Evolutionary conservation across 2,329 filamentous ascomycete species (phyloP).

Genomic region (Ophiobolus disseminans): DNA sequence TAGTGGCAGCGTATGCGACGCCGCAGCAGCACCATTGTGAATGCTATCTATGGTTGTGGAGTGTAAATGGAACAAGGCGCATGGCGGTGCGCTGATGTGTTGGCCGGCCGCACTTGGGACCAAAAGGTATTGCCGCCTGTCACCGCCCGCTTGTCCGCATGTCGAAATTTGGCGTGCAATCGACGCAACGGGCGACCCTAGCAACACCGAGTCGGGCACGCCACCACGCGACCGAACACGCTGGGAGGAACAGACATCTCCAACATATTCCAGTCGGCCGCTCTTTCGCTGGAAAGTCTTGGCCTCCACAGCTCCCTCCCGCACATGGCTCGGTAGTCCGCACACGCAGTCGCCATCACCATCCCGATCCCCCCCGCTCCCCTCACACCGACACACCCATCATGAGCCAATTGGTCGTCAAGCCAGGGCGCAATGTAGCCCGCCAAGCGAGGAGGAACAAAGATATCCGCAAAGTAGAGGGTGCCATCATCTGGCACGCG

Average conservation of each 20-base stretch:
- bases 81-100: slow-evolving; percentile 16
- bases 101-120: not conserved
- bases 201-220: too few relatives aligned
- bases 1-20: slow-evolving; percentile 47
- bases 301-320: too few relatives aligned
- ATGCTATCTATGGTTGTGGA: slow-evolving; percentile 1
- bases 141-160: not conserved
- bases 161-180: not conserved
- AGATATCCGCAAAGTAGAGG: slow-evolving; percentile 53
- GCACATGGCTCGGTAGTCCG: slow-evolving; percentile 38
- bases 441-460: slow-evolving; percentile 41
- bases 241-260: too few relatives aligned
- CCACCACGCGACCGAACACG: too few relatives aligned
- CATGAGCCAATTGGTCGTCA: slow-evolving; percentile 36
- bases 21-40: slow-evolving; percentile 42
- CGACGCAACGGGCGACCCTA: not conserved
- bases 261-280: not conserved
- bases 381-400: slow-evolving; percentile 63
- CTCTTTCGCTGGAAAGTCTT: too few relatives aligned
- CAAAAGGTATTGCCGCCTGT: not conserved
- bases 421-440: slow-evolving; percentile 32
- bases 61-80: slow-evolving; percentile 4
- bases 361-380: slow-evolving; percentile 45
- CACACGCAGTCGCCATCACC: slow-evolving; percentile 14
- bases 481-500: slow-evolving; percentile 42